phyloP scores from a whole-genome alignment of 2,329 filamentous ascomycete species.

The Botrytis pseudocinerea region DNA sequence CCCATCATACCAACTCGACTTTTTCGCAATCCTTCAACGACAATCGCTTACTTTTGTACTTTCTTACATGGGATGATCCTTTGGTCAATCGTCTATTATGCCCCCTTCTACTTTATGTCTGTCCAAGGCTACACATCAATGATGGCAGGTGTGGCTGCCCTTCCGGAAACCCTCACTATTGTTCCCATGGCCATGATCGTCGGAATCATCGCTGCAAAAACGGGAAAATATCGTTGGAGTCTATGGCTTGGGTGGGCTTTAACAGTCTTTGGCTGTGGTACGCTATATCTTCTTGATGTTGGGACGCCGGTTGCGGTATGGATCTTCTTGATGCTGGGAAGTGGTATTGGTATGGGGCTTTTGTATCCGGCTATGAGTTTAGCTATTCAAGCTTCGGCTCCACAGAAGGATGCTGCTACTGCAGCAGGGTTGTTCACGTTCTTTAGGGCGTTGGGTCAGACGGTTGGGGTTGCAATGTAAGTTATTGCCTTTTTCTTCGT shows the following conservation, averaged over 20 bases:
- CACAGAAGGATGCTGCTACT: conserved; percentile 56
- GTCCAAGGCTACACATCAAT: conserved; percentile 54
- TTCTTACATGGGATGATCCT: conserved; percentile 55
- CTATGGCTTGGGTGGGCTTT: conserved; percentile 60
- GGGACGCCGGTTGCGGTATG: conserved; percentile 53
- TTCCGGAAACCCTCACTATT: conserved; percentile 62
- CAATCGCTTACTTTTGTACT: conserved; percentile 52
- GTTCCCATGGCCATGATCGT: conserved; percentile 55
- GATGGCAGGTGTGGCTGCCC: conserved; percentile 54
- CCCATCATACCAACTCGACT: conserved; percentile 42
- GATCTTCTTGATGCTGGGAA: conserved; percentile 60
- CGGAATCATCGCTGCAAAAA: conserved; percentile 55
- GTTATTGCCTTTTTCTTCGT: neutral
- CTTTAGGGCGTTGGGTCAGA: conserved; percentile 58
- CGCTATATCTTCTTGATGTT: conserved; percentile 50
- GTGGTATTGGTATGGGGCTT: conserved; percentile 56
- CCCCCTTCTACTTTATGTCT: conserved; percentile 51
- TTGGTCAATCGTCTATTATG: conserved; percentile 55
- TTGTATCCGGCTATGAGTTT: conserved; percentile 62
- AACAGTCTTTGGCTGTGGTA: conserved; percentile 57
- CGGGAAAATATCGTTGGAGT: conserved; percentile 54
- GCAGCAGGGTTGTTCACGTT: conserved; percentile 66
- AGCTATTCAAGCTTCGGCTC: conserved; percentile 61
- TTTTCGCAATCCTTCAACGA: conserved; percentile 49
- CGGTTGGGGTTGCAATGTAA: conserved; percentile 45